Base-by-base conservation (phyloP, 495 filamentous ascomycete genomes). In the Aspergillus baeticus region DNA sequence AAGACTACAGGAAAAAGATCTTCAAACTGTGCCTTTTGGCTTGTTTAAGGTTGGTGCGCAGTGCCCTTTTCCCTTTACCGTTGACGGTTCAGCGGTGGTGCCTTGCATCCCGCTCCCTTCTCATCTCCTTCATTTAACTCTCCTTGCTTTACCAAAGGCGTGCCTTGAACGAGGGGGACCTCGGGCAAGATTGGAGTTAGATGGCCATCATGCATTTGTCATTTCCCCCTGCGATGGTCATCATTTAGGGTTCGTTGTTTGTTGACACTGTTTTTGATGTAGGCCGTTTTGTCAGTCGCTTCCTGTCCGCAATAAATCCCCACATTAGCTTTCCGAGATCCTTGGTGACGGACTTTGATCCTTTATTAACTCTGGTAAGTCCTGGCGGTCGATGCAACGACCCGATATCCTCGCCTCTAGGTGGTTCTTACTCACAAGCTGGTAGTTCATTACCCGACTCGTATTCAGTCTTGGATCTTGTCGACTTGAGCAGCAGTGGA, bases 21-120 rank as follows among this genome's bases (percentile, higher is more conserved):
- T 57, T 45, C 54, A 44, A 43, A 29, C 39, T 31, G 55, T 44
- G 35, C 38, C 53, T 51, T 46, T 37, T 66, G 58, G 59, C 55
- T 56, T 60, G 58, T 57, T n/a, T 59, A 64, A 70, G 65, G 67
- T 73, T 68, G 63, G 69, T 67, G 41, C 42, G 26, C 21, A 43
- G 53, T 56, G 53, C 66, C 58, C 58, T 51, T 34, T 45, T 48
- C 62, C 64, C 63, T 68, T 70, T 62, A 69, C 58, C 58, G 61
- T 59, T 53, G 50, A 48, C 49, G 34, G 18, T 8, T 29, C 26
- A 29, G 26, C 46, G 18, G 15, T 60, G 58, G 61, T 75, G 72
- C 72, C 72, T 75, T 75, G 72, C 72, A 74, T 75, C 59, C 38
- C 46, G 55, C 64, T 62, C 63, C 67, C 51, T 74, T 73, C 58